Evolutionary conservation across 139 green algal genomes (phyloP), one percentile per base, ranked within the genome.

Genomic region (Gonium pectorale): DNA sequence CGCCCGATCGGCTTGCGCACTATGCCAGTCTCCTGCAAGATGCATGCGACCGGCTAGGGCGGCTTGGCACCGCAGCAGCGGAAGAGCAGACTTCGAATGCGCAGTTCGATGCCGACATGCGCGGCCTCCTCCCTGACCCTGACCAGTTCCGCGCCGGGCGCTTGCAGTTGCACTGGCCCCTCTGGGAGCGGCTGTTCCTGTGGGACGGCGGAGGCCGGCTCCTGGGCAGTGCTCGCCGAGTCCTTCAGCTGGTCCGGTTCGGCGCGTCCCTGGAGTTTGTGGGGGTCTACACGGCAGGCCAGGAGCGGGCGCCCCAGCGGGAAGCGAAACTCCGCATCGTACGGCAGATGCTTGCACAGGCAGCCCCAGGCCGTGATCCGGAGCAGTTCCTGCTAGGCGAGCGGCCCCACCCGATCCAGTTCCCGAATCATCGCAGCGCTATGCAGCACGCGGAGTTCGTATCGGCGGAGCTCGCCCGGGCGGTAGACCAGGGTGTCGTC

Each of bases 241-340:
- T 67, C 1, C 51, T 80, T 1, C 33, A 26, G 9, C 6, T 11
- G n/a, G 2, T 80, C 3, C 1, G 67, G 21, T 2, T 38, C 15
- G 71, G 71, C 24, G 27, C 67, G 29, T 13, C 2, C 2, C 41
- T 80, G 22, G 33, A 52, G 5, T 67, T 33, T 0, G 71, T 80
- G 33, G 13, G 22, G 22, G 21, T 41, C 27, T 8, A n/a, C 22
- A 2, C 22, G 0, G 35, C 51, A 0, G 71, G 51, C 6, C 33
- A 64, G 37, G 33, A 43, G 7, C 33, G 24, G 17, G n/a, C 51
- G 2, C 51, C 71, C 13, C 13, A 31, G 27, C 31, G 24, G 4
- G n/a, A 60, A 8, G 46, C 46, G 31, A 79, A 79, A 49, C 46
- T 62, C 9, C 11, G 46, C 17, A 80, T 80, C 22, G 51, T 80